A percentile compares a stretch with the other conserved stretches of the same genome.
Conservation (phyloP, 2,329 filamentous ascomycete genomes). For the Colletotrichum acutatum region DNA sequence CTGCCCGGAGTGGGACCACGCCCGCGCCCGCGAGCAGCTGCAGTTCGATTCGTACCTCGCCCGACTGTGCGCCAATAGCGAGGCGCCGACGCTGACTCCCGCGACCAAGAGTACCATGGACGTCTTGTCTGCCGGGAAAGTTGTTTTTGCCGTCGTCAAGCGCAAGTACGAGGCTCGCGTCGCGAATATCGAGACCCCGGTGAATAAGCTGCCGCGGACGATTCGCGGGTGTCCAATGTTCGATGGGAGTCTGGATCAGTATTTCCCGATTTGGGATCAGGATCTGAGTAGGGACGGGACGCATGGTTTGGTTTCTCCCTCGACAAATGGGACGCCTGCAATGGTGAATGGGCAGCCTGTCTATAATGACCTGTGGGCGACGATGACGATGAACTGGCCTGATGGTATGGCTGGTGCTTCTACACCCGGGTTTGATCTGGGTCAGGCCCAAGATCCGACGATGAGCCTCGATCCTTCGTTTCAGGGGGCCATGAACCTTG, state of each 20-base stretch:
- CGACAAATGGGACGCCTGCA: conserved; percentile 18
- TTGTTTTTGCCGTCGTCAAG: conserved; percentile 58
- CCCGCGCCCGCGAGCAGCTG: conserved; percentile 52
- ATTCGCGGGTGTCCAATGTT: conserved; percentile 60
- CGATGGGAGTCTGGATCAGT: conserved; percentile 60
- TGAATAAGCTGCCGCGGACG: conserved; percentile 35
- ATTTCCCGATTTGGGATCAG: conserved; percentile 58
- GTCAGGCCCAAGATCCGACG: neutral
- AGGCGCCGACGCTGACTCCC: conserved; percentile 38
- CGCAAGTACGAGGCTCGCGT: conserved; percentile 57
- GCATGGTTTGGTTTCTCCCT: conserved; percentile 5
- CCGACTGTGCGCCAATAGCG: conserved; percentile 43
- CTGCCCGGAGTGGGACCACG: conserved; percentile 48
- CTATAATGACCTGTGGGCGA: conserved; percentile 59
- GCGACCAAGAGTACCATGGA: conserved; percentile 48
- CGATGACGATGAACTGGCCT: conserved; percentile 60
- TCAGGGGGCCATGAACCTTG: neutral
- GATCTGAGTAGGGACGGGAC: conserved; percentile 37
- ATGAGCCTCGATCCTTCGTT: conserved; percentile 13
- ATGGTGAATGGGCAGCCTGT: conserved; percentile 38
- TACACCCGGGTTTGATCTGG: neutral
- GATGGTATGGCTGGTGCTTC: conserved; percentile 18
- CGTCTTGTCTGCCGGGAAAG: conserved; percentile 55
- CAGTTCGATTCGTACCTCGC: conserved; percentile 53
- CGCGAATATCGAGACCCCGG: conserved; percentile 43